Evolutionary conservation across 805 yeast species (phyloP).

Genomic region (Suhomyces faveliae): DNA sequence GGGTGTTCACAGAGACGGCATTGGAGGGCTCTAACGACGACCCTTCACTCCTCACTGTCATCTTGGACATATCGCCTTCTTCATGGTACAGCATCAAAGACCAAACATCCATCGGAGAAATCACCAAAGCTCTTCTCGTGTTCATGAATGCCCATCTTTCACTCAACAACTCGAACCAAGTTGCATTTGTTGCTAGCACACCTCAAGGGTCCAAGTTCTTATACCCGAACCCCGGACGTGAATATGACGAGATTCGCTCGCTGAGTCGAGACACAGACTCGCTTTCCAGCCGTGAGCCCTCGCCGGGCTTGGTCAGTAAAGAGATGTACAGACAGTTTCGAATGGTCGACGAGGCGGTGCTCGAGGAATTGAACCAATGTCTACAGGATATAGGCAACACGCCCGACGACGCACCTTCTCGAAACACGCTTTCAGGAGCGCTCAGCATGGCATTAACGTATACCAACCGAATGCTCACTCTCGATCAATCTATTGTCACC

Average conservation of each 20-base stretch:
- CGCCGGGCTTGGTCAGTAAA: conserved; percentile 38
- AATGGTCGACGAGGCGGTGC: conserved; percentile 70
- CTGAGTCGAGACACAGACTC: conserved; percentile 10
- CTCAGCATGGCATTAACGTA: conserved; percentile 78
- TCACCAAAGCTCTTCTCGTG: conserved; percentile 65
- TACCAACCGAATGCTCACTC: conserved; percentile 62
- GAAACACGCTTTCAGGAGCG: conserved; percentile 62
- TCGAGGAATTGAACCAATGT: conserved; percentile 54
- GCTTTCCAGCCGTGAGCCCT: conserved; percentile 4
- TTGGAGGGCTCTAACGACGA: conserved; percentile 35
- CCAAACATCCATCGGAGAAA: conserved; percentile 53
- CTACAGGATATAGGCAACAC: conserved; percentile 21
- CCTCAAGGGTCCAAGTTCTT: conserved; percentile 66
- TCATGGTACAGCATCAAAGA: conserved; percentile 57
- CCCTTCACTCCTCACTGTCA: conserved; percentile 76
- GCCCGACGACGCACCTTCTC: background rate
- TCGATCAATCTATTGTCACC: conserved; percentile 46
- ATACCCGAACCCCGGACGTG: conserved; percentile 52
- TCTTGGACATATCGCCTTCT: conserved; percentile 73
- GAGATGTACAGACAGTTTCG: conserved; percentile 86
- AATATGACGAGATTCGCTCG: conserved; percentile 11
- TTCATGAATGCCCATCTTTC: conserved; percentile 87
- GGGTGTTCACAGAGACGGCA: conserved; percentile 44
- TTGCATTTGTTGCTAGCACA: conserved; percentile 77
- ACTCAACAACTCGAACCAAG: conserved; percentile 77